These are phyloP conservation scores for Poterioochromonas sp. DNA, from an alignment of 352 stramenopile genomes.

Conservation along the genomic window DNA sequence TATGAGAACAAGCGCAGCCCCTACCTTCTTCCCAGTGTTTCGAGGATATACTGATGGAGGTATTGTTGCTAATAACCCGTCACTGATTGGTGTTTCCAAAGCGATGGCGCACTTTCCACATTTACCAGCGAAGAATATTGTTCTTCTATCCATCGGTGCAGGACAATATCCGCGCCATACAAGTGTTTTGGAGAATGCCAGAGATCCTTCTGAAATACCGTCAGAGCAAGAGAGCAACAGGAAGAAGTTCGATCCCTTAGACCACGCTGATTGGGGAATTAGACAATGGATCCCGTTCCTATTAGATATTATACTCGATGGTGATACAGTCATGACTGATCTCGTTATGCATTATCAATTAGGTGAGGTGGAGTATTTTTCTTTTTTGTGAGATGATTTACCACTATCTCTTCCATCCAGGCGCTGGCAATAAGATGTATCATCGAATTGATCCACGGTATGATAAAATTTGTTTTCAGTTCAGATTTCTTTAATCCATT, in stretches of 20 bases:
- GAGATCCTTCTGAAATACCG: too few relatives aligned
- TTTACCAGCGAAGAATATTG: slow-evolving; percentile 8
- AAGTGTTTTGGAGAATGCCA: neutral
- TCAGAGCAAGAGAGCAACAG: neutral
- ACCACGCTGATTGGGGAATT: slow-evolving; percentile 26
- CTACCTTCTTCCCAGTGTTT: slow-evolving; percentile 32
- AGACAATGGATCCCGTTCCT: slow-evolving; percentile 24
- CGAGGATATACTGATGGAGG: slow-evolving; percentile 29
- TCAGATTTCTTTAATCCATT: too few relatives aligned
- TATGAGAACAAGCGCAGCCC: slow-evolving; percentile 20
- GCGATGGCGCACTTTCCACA: slow-evolving; percentile 31
- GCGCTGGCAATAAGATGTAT: slow-evolving; percentile 13
- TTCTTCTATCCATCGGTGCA: slow-evolving; percentile 22
- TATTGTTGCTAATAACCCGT: slow-evolving; percentile 29
- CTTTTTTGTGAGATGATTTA: too few relatives aligned
- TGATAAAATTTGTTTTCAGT: neutral
- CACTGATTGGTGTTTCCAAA: slow-evolving; percentile 13
- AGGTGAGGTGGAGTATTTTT: too few relatives aligned
- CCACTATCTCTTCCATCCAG: too few relatives aligned
- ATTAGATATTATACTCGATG: slow-evolving; percentile 25
- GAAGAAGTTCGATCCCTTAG: neutral
- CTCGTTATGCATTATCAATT: slow-evolving; percentile 32
- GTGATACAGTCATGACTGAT: slow-evolving; percentile 22
- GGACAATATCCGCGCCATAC: neutral
- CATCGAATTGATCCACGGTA: slow-evolving; percentile 23